Base-by-base conservation (phyloP, 306 rosid genomes). In the Calophaca sinica region DNA sequence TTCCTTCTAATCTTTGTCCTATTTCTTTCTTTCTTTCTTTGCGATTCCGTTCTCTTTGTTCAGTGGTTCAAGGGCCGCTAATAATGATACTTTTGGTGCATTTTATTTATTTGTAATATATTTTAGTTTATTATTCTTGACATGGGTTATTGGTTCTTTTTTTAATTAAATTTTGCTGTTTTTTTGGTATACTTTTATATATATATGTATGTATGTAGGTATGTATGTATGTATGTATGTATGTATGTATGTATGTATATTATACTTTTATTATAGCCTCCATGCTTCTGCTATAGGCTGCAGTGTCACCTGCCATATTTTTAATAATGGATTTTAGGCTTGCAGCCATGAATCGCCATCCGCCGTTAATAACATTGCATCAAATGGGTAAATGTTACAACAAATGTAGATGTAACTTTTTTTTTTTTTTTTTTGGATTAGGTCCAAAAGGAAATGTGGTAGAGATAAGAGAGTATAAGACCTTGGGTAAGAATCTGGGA, bases 401-500 rank as follows among this genome's bases (percentile, higher is more conserved):
- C 12, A 9, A 20, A n/a, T 29, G 67, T 44, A 13, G 57, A 54
- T 33, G n/a, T 3, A 26, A 6, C 7, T 33, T 72, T 28, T 49
- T 33, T 68, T 69, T 6, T 36, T 53, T 2, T 64, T 9, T 52
- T 5, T 53, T 12, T 7, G 74, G 11, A 53, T 4, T 7, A 44
- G 68, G 28, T 31, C n/a, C 3, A 1, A 53, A 63, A 20, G 9
- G 52, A 55, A 46, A 45, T 15, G 14, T 5, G 72, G 48, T 41
- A 7, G 53, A n/a, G 49, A 54, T 11, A n/a, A 42, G 31, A 11
- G 71, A 7, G 33, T 2, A 5, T 46, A 38, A 67, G 62, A n/a
- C 69, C 63, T 41, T 62, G 58, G n/a, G 28, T 69, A 5, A 59
- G 38, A 48, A 42, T 61, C 39, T 42, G 7, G 54, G 32, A 63